phyloP scores from a whole-genome alignment of 345 rosid species.

The Populus nigra region DNA sequence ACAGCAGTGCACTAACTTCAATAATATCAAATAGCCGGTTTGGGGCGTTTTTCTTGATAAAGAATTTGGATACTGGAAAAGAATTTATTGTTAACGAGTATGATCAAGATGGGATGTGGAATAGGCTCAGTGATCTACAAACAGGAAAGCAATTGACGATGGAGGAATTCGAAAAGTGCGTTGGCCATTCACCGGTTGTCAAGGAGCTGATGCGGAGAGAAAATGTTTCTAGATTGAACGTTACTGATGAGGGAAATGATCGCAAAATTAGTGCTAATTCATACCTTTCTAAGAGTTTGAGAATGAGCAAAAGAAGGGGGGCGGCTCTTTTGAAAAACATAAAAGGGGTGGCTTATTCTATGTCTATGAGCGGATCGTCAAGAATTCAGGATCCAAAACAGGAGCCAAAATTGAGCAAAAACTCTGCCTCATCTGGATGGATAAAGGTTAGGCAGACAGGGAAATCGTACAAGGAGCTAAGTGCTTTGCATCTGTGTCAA shows the following conservation, averaged over 20 bases:
- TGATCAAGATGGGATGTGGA: conserved; percentile 78
- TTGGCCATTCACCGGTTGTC: conserved; percentile 76
- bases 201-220: conserved; percentile 84
- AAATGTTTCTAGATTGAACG: conserved; percentile 28
- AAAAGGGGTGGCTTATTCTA: conserved; percentile 64
- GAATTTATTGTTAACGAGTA: conserved; percentile 83
- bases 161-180: conserved; percentile 86
- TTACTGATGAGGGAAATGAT: conserved; percentile 1
- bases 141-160: conserved; percentile 87
- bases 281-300: conserved; percentile 66
- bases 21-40: conserved; percentile 33
- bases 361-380: conserved; percentile 53
- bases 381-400: conserved; percentile 36
- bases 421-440: conserved; percentile 55
- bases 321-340: conserved; percentile 80
- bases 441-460: conserved; percentile 75
- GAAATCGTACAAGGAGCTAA: conserved; percentile 73
- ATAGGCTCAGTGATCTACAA: conserved; percentile 82
- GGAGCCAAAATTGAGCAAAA: conserved; percentile 39
- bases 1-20: conserved; percentile 25
- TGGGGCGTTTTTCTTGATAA: conserved; percentile 76
- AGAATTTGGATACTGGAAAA: conserved; percentile 81
- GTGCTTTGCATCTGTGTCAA: conserved; percentile 82
- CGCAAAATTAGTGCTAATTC: conserved; percentile 44
- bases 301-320: conserved; percentile 74